Evolutionary conservation across 106 monocot genomes (phyloP), one percentile per base, ranked within the genome.

Genomic region (Allium sativum): DNA sequence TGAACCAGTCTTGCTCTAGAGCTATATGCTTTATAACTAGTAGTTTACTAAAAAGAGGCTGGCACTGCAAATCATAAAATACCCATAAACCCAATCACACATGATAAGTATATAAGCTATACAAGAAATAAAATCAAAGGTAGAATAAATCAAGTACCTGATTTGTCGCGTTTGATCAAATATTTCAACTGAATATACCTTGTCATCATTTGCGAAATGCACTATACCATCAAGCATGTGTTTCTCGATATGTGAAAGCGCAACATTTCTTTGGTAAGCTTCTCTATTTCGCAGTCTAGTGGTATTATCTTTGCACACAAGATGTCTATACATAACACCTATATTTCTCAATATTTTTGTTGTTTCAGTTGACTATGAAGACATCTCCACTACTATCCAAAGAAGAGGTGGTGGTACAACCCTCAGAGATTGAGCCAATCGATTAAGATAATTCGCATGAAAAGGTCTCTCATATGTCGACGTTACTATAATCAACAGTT

Each of bases 141-240:
- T 6, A 43, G 18, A 41, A 54, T 67, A 65, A 70, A 12, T 7
- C 1, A 65, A 72, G 31, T 71, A 84, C 89, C 84, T 84, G 56
- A 89, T 89, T 61, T 72, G 67, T 20, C 78, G 73, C 78, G 84
- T 84, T 71, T 84, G 71, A 31, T 79, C 78, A 65, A 89, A 89
- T 40, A 89, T 75, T 6, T 76, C 68, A 45, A 71, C 21, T 19
- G 81, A 81, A 76, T 89, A 84, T 11, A 74, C 55, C n/a, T 68
- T 73, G 56, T 89, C 76, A 73, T 89, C 84, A 68, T 89, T 79
- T 8, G 89, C 84, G 66, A 89, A 89, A 63, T 81, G 70, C 17
- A 89, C 75, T 56, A 89, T 89, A 45, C 89, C 89, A 76, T 89
- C 84, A 68, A 89, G 78, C 66, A 69, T 84, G 61, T 89, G 84